A percentile compares a stretch with the other conserved stretches of the same genome.
These are phyloP conservation scores for Recurvomyces mirabilis DNA, from an alignment of 495 filamentous ascomycete species.

Conservation along the genomic window DNA sequence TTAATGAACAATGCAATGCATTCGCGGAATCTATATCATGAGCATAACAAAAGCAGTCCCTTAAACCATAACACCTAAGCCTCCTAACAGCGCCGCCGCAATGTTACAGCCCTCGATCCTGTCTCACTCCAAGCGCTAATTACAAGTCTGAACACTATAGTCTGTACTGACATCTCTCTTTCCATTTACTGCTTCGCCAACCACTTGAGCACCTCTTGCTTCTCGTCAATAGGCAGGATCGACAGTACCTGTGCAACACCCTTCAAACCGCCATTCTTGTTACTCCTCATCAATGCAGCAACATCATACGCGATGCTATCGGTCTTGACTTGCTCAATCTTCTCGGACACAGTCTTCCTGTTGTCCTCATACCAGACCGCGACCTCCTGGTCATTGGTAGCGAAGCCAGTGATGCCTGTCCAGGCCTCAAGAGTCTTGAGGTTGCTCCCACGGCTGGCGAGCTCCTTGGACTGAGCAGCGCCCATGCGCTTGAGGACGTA, in stretches of 20 bases:
- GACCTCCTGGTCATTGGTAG: slow-evolving; percentile 66
- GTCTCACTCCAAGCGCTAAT: no score
- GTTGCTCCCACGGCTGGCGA: slow-evolving; percentile 34
- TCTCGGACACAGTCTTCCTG: slow-evolving; percentile 61
- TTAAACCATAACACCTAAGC: no score
- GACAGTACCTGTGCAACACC: slow-evolving; percentile 75
- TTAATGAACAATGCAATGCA: no score
- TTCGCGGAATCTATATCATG: no score
- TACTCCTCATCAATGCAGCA: slow-evolving; percentile 58
- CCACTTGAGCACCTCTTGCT: slow-evolving; percentile 71
- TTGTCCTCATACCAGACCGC: slow-evolving; percentile 98
- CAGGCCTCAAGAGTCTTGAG: slow-evolving; percentile 64
- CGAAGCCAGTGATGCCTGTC: slow-evolving; percentile 61
- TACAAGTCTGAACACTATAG: no score
- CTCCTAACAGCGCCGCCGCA: no score
- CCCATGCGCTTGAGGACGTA: slow-evolving; percentile 83
- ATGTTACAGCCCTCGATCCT: no score
- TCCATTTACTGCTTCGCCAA: slow-evolving; percentile 27
- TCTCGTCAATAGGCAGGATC: slow-evolving; percentile 76
- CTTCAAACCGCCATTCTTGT: slow-evolving; percentile 70
- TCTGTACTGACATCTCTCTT: no score
- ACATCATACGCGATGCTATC: slow-evolving; percentile 71
- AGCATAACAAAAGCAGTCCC: no score
- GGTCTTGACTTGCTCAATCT: slow-evolving; percentile 67
- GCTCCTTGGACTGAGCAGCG: slow-evolving; percentile 36